Conservation (phyloP, 257 asterid genomes). For the Ophiorrhiza pumila region DNA sequence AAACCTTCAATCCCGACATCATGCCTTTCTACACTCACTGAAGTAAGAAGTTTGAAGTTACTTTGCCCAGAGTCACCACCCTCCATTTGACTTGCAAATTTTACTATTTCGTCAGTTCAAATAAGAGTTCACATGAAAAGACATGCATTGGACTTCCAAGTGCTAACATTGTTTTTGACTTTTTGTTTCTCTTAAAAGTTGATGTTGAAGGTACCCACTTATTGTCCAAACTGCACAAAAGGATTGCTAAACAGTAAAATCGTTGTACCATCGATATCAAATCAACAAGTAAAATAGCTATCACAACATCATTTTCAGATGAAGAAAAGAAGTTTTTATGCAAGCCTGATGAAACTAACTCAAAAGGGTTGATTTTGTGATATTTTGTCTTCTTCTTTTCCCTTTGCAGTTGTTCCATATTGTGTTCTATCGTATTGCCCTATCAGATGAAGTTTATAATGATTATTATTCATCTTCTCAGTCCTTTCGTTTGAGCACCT, state of each 20-base stretch:
- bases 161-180: not conserved
- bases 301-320: too few relatives aligned
- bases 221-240: not conserved
- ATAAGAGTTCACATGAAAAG: not conserved
- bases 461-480: constrained; percentile 35
- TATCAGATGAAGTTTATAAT: constrained; percentile 8
- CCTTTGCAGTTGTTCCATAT: not conserved
- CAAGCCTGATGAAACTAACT: not conserved
- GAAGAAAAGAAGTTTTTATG: not conserved
- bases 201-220: not conserved
- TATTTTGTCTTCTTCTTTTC: not conserved
- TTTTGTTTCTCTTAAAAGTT: not conserved
- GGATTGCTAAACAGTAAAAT: not conserved
- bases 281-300: too few relatives aligned
- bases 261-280: not conserved
- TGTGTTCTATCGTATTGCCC: not conserved
- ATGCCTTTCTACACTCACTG: not conserved
- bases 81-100: not conserved
- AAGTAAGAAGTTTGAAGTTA: not conserved
- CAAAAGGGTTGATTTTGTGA: not conserved
- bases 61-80: not conserved
- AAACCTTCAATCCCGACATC: not conserved
- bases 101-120: not conserved
- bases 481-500: constrained; percentile 63
- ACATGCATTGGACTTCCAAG: not conserved